phyloP scores from a whole-genome alignment of 805 yeast genomes.

The Phaffomyces thermotolerans region DNA sequence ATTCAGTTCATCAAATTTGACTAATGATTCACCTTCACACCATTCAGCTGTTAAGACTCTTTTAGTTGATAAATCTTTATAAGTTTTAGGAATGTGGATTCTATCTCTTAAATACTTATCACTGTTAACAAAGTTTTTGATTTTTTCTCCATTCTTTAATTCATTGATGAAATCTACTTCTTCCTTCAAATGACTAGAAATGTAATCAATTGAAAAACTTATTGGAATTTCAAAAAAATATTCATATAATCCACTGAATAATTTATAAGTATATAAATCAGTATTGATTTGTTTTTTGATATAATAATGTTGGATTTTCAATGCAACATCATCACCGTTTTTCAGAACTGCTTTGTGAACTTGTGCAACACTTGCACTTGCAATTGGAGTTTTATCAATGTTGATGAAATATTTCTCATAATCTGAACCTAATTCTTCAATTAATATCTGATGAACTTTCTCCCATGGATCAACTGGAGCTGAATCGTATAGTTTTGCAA shows the following conservation, averaged over 20 bases:
- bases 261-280: constrained; percentile 53
- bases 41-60: constrained; percentile 63
- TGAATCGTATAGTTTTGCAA: constrained; percentile 53
- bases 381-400: constrained; percentile 54
- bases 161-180: constrained; percentile 62
- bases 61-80: constrained; percentile 36
- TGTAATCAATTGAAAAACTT: constrained; percentile 45
- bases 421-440: constrained; percentile 33
- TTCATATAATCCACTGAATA: constrained; percentile 46
- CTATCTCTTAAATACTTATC: constrained; percentile 36
- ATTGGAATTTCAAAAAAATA: constrained; percentile 59
- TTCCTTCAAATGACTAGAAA: constrained; percentile 46
- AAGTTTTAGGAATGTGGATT: constrained; percentile 51
- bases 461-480: constrained; percentile 59
- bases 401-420: constrained; percentile 34
- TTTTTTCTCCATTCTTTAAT: constrained; percentile 39
- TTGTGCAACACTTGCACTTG: constrained; percentile 72
- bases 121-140: constrained; percentile 30
- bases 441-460: constrained; percentile 34
- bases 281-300: constrained; percentile 52
- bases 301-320: constrained; percentile 60
- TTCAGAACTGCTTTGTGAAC: constrained; percentile 49
- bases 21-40: constrained; percentile 63
- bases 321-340: constrained; percentile 48
- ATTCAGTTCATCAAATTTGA: constrained; percentile 36